These are phyloP conservation scores for Talaromyces liani DNA, from an alignment of 495 filamentous ascomycete genomes.

Conservation along the genomic window DNA sequence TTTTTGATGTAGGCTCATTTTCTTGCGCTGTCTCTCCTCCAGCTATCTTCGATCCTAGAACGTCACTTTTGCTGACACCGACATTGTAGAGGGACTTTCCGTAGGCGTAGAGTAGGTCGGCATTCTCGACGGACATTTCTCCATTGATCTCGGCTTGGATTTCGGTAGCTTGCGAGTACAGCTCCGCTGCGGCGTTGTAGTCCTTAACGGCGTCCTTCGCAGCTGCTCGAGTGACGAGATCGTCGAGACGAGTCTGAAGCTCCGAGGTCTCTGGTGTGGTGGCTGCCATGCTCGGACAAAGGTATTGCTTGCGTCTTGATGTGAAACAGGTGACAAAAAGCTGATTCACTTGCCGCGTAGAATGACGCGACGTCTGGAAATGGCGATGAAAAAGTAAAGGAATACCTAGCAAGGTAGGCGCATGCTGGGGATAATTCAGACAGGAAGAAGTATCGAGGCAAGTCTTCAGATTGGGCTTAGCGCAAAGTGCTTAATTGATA, in stretches of 20 bases:
- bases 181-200: constrained; percentile 73
- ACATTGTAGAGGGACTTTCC: constrained; percentile 88
- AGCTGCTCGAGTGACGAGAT: constrained; percentile 50
- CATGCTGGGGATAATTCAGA: not conserved
- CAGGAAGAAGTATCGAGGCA: not conserved
- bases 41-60: constrained; percentile 75
- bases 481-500: not conserved
- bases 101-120: constrained; percentile 87
- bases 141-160: constrained; percentile 88
- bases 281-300: not conserved
- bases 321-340: not conserved
- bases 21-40: constrained; percentile 44
- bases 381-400: not conserved
- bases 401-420: not conserved
- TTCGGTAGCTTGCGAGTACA: constrained; percentile 81
- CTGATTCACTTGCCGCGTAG: not conserved
- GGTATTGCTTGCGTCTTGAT: not conserved
- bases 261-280: constrained; percentile 11
- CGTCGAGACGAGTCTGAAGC: constrained; percentile 24
- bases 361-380: not conserved
- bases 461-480: not conserved
- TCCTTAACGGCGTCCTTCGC: constrained; percentile 78
- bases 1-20: constrained; percentile 10
- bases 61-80: constrained; percentile 88
- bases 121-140: constrained; percentile 82